Conservation (phyloP, 345 rosid genomes). For the Microthlaspi erraticum region DNA sequence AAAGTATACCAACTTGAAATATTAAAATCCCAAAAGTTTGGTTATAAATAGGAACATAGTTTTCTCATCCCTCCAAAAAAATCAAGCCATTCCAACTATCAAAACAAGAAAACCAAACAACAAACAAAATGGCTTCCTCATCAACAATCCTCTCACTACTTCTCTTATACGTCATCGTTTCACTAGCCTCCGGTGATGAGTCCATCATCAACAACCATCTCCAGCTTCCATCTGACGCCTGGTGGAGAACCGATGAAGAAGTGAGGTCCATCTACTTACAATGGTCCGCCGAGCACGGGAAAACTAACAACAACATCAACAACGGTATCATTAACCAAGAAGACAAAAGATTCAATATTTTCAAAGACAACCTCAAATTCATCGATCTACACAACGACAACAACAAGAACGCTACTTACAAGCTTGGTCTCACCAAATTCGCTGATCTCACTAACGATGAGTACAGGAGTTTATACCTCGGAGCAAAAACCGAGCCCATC, state of each 20-base stretch:
- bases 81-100: conserved; percentile 29
- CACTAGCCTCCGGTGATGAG: conserved; percentile 48
- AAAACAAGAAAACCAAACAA: conserved; percentile 1
- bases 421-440: conserved; percentile 72
- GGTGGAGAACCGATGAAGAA: conserved; percentile 73
- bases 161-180: conserved; percentile 45
- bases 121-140: conserved; percentile 36
- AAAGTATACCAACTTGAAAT: conserved; percentile 43
- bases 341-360: conserved; percentile 64
- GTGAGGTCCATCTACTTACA: conserved; percentile 65
- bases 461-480: conserved; percentile 54
- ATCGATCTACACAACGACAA: conserved; percentile 68
- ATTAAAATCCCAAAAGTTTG: conserved; percentile 30
- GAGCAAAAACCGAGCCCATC: conserved; percentile 46
- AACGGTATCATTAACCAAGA: conserved; percentile 52
- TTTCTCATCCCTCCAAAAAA: conserved; percentile 31
- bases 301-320: conserved; percentile 56
- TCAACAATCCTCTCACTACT: conserved; percentile 39
- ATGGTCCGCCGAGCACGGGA: conserved; percentile 68
- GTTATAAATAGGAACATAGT: conserved; percentile 41
- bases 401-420: conserved; percentile 61
- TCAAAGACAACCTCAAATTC: conserved; percentile 80
- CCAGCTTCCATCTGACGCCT: conserved; percentile 40
- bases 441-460: conserved; percentile 86
- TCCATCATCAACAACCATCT: conserved; percentile 35